Conservation (phyloP, 1,139 yeast species). For the Ogataea hybrid region DNA sequence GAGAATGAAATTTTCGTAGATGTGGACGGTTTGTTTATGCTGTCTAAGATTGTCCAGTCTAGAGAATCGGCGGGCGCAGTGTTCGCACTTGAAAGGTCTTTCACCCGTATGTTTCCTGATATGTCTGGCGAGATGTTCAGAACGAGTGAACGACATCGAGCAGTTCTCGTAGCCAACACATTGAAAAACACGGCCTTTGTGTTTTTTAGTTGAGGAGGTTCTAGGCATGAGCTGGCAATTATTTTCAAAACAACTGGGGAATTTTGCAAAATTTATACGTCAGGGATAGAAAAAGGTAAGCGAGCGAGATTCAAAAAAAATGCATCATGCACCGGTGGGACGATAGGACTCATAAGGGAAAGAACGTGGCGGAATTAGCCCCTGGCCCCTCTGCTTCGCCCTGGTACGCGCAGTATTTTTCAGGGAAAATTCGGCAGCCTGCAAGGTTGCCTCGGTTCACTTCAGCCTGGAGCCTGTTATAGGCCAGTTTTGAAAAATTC, state of each 20-base stretch:
- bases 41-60: constrained; percentile 87
- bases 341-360: not conserved
- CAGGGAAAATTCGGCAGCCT: not conserved
- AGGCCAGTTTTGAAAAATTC: not conserved
- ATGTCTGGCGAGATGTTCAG: constrained; percentile 91
- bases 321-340: constrained; percentile 5
- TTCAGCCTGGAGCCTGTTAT: not conserved
- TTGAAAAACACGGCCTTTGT: constrained; percentile 69
- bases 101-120: constrained; percentile 94
- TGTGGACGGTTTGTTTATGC: constrained; percentile 91
- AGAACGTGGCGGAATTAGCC: not conserved
- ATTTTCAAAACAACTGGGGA: not conserved
- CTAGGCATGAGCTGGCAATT: constrained; percentile 3
- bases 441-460: not conserved
- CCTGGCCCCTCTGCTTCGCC: constrained; percentile 3
- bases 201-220: constrained; percentile 24
- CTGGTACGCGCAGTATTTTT: not conserved
- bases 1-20: constrained; percentile 57
- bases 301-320: constrained; percentile 7
- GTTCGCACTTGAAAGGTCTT: constrained; percentile 86
- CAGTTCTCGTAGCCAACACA: constrained; percentile 89
- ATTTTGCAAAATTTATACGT: not conserved
- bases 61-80: constrained; percentile 76
- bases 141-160: constrained; percentile 81
- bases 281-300: constrained; percentile 3